Base-by-base conservation (phyloP, 2,329 filamentous ascomycete species). In the Emydomyces testavorans region DNA sequence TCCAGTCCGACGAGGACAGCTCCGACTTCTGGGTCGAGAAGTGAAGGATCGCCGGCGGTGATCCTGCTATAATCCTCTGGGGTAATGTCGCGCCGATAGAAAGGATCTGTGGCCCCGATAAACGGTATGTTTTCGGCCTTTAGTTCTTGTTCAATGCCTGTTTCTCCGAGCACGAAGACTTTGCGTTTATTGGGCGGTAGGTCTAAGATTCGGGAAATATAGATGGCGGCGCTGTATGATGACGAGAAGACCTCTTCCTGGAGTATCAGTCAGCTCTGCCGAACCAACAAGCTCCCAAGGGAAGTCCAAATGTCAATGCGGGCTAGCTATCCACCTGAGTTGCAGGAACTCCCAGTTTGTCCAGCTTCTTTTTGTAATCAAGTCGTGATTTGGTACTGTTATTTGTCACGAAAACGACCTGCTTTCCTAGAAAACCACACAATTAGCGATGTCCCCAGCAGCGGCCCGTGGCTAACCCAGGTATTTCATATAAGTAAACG, bases 361-460 rank as follows among this genome's bases (percentile, higher is more conserved):
- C 79, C 51, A 98, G 82, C 63, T 96, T 98, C 72, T 90, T 87
- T 65, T 84, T 82, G 69, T 98, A 98, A 64, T 95, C 88, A 42
- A 77, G 73, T 49, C 92, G 83, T 8, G 90, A 94, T 65, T 98
- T 98, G 49, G 92, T 96, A 61, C 88, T 95, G 72, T 98, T 98
- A 71, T 98, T 98, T 34, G 92, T 98, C 45, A 98, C 92, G 62
- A 98, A 98, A 47, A 98, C 81, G 28, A 92, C 77, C 63, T 83
- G 83, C 68, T 98, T 98, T 62, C 86, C 89, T 92, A 53, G 18
- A 45, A 45, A 21, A 10, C 34, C 21, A 15, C 29, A 28, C 32
- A 28, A 36, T 29, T 42, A 32, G 41, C 20, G 40, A 37, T 28
- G 5, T 2, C 18, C 24, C 34, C 13, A 46, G 24, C 11, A 3